Evolutionary conservation across 1,284 basidiomycete genomes (phyloP).

Genomic region (Cerioporus squamosus): DNA sequence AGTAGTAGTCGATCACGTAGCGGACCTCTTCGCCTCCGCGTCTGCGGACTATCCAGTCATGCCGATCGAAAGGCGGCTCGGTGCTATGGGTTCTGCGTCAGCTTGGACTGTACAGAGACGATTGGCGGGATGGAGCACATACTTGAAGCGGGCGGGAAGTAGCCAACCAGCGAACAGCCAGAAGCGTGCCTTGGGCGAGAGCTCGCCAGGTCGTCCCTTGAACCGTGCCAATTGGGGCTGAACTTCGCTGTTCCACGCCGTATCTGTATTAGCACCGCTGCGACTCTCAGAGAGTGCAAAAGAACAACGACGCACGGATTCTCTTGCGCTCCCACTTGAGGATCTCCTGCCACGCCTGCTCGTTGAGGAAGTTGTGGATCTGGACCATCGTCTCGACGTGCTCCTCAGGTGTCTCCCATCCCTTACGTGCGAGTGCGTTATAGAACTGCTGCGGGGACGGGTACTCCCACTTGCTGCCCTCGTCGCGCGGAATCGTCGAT

Average conservation of each 20-base stretch:
- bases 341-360: constrained; percentile 96
- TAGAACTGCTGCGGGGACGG: constrained; percentile 99
- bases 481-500: constrained; percentile 87
- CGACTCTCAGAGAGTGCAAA: background rate
- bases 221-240: constrained; percentile 81
- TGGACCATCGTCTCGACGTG: constrained; percentile 97
- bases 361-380: constrained; percentile 98
- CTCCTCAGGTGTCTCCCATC: constrained; percentile 97
- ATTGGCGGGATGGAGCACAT: constrained; percentile 34
- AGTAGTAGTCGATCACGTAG: constrained; percentile 98
- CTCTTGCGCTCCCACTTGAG: constrained; percentile 88
- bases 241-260: constrained; percentile 35
- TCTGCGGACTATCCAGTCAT: constrained; percentile 95
- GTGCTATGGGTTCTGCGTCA: constrained; percentile 50
- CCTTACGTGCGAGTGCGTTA: constrained; percentile 95
- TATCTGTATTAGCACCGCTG: too few relatives aligned
- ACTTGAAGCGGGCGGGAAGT: constrained; percentile 91
- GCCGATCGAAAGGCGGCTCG: constrained; percentile 96
- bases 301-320: constrained; percentile 49
- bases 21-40: constrained; percentile 78
- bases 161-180: constrained; percentile 87
- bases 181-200: constrained; percentile 88
- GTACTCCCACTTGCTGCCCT: constrained; percentile 84
- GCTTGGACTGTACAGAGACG: background rate
- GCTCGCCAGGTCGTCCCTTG: constrained; percentile 88